Conservation (phyloP, 2,329 filamentous ascomycete genomes). For the Stagonosporopsis tanaceti region DNA sequence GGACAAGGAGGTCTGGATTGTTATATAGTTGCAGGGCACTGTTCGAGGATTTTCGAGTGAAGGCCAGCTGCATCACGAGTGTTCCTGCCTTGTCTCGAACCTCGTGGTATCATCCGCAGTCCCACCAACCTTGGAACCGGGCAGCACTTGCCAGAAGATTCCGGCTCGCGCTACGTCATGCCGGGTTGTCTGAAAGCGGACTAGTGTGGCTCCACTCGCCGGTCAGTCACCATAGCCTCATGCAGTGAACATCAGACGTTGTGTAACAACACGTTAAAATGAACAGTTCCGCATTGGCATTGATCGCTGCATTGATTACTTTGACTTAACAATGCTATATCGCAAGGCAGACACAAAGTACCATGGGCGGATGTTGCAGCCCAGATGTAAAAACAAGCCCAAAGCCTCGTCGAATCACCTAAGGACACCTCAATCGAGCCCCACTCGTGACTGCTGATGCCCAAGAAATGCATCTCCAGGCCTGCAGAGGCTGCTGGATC, state of each 20-base stretch:
- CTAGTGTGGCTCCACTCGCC: neutral
- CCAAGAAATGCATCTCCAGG: neutral
- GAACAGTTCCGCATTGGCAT: too few species aligned
- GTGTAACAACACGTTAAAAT: too few species aligned
- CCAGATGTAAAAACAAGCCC: neutral
- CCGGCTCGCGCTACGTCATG: slow-evolving; percentile 20
- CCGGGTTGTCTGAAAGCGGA: slow-evolving; percentile 2
- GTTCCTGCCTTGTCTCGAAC: slow-evolving; percentile 29
- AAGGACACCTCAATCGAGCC: neutral
- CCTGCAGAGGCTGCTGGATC: neutral
- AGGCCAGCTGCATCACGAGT: slow-evolving; percentile 36
- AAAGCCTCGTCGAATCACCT: slow-evolving; percentile 3
- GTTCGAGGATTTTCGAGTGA: slow-evolving; percentile 27
- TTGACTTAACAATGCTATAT: neutral
- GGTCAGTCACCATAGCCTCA: neutral
- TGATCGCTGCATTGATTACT: neutral
- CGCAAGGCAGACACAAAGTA: neutral
- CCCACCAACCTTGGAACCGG: slow-evolving; percentile 33
- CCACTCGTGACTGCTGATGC: slow-evolving; percentile 7
- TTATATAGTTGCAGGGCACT: slow-evolving; percentile 35
- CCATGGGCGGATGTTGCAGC: neutral
- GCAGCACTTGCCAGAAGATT: slow-evolving; percentile 31
- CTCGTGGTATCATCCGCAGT: slow-evolving; percentile 27
- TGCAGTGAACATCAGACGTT: too few species aligned
- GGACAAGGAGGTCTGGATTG: slow-evolving; percentile 8